Evolutionary conservation across 2,329 filamentous ascomycete species (phyloP), one percentile per base, ranked within the genome.

Genomic region (Akanthomyces uredinophilus): DNA sequence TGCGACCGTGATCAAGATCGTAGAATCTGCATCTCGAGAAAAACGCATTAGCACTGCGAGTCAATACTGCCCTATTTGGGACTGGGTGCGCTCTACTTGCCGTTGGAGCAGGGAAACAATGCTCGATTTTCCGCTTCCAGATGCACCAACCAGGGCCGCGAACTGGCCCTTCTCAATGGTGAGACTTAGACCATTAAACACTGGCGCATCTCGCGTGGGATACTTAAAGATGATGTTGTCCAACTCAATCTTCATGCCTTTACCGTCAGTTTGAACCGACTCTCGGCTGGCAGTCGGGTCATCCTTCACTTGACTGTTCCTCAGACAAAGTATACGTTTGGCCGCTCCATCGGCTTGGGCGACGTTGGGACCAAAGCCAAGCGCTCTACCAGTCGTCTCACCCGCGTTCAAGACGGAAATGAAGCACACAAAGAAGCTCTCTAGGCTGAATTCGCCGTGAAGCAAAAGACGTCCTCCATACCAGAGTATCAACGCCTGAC

Each of bases 101-200:
- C 71, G 81, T 73, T 88, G 85, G 8, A 88, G 73, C 0, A 88
- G 74, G 59, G 81, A 80, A 43, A 94, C 83, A 43, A 91, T 85
- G 16, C 86, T 91, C 0, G 87, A 88, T 75, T 93, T 91, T 35
- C 88, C 88, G 63, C 86, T 88, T 0, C 88, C 88, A 0, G 85
- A 88, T 1, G 87, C 81, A 1, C 89, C 88, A 4, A 91, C 88
- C 0, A 91, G 78, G 1, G 87, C 88, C 0, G 83, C 86, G 68
- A 90, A 91, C 69, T 90, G 86, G 4, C 88, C 88, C 66, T 85
- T 86, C 65, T 86, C 78, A 57, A 91, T 83, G 7, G 79, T 83
- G 63, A 92, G 76, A 68, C 82, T 86, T 61, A 92, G 74, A 2
- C 83, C 81, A 55, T 77, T 79, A 72, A 87, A 87, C 37, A 88